A percentile compares a stretch with the other conserved stretches of the same genome.
Conservation (phyloP, 2,329 filamentous ascomycete species). For the Fonsecaea monophora region DNA sequence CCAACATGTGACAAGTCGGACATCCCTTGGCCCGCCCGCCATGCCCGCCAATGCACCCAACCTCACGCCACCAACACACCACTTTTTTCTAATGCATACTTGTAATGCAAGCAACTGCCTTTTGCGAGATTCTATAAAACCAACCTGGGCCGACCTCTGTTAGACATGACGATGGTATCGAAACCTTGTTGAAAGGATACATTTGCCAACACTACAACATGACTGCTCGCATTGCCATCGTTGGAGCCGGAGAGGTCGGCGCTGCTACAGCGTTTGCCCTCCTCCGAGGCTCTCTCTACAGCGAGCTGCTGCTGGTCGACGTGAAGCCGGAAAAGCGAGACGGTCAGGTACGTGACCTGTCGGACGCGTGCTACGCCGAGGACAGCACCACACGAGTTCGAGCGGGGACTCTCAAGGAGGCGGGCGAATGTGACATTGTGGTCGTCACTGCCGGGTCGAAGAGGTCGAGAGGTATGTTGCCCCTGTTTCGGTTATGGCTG, state of each 20-base stretch:
- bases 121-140: background rate
- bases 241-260: conserved; percentile 60
- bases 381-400: conserved; percentile 36
- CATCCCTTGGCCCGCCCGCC: background rate
- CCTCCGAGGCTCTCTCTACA: conserved; percentile 56
- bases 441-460: conserved; percentile 1
- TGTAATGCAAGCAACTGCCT: too few species aligned
- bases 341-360: conserved; percentile 60
- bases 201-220: background rate
- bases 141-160: background rate
- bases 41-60: background rate
- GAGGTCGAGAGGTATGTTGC: background rate
- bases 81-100: background rate
- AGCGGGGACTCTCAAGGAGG: background rate
- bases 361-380: conserved; percentile 55
- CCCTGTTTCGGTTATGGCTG: background rate
- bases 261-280: conserved; percentile 61
- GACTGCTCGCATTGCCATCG: conserved; percentile 51
- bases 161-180: background rate
- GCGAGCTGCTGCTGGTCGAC: conserved; percentile 61
- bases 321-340: conserved; percentile 54
- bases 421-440: conserved; percentile 1
- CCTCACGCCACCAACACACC: background rate
- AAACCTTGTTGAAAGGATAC: background rate
- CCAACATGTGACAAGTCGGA: background rate